Conservation (phyloP, 345 rosid species). For the Pugionium dolabratum region DNA sequence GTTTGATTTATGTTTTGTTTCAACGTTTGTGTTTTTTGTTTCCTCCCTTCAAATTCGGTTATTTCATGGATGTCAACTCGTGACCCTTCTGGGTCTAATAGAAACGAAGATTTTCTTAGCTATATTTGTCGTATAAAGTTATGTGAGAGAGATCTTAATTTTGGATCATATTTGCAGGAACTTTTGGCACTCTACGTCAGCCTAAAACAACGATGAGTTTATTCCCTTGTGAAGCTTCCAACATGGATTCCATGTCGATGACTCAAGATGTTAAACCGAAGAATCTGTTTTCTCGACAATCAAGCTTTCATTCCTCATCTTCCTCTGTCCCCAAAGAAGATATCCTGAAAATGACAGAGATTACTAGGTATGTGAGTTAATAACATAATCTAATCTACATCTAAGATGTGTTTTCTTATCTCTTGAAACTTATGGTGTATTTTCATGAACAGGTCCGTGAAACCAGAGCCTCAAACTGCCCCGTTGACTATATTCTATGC, state of each 20-base stretch:
- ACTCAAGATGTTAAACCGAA: slow-evolving; percentile 46
- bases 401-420: not conserved
- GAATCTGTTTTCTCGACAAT: slow-evolving; percentile 61
- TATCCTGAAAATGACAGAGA: slow-evolving; percentile 36
- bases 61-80: not conserved
- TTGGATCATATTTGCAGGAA: slow-evolving; percentile 27
- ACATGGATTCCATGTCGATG: slow-evolving; percentile 19
- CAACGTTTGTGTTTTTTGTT: not conserved
- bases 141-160: slow-evolving; percentile 15
- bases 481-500: slow-evolving; percentile 83
- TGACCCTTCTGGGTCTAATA: not conserved
- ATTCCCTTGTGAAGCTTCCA: slow-evolving; percentile 55
- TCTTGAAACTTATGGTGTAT: slow-evolving; percentile 1
- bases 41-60: not conserved
- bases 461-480: slow-evolving; percentile 48
- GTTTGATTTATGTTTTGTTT: not conserved
- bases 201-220: slow-evolving; percentile 58
- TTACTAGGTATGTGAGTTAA: slow-evolving; percentile 40
- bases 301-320: slow-evolving; percentile 47
- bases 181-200: slow-evolving; percentile 25
- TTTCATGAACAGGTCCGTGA: slow-evolving; percentile 38
- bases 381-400: not conserved
- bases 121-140: not conserved
- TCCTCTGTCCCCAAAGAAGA: slow-evolving; percentile 46
- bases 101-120: not conserved